phyloP scores from a whole-genome alignment of 1,284 basidiomycete genomes.

The Xerocomus amazonicus region DNA sequence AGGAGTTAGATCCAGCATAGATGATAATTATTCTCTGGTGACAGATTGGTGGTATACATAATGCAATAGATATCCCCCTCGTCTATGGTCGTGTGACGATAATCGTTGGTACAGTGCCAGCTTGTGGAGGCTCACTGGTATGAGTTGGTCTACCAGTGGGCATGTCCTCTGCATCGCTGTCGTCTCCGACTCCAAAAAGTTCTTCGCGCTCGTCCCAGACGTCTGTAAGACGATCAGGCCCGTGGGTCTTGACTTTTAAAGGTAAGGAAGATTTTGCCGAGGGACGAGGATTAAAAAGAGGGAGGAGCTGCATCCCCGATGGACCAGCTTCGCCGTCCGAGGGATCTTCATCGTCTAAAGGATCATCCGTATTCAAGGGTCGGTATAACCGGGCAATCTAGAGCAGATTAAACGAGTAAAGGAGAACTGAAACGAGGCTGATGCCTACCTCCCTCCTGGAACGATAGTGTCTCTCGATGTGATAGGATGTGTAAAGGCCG shows the following conservation, averaged over 20 bases:
- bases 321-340: constrained; percentile 39
- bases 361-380: constrained; percentile 53
- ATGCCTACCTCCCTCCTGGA: constrained; percentile 63
- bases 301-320: constrained; percentile 54
- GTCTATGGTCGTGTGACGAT: constrained; percentile 27
- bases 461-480: constrained; percentile 71
- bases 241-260: constrained; percentile 28
- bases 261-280: constrained; percentile 14
- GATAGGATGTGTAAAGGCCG: constrained; percentile 65
- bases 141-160: constrained; percentile 8
- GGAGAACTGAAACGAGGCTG: neutral
- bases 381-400: constrained; percentile 74
- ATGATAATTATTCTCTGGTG: constrained; percentile 7
- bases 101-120: constrained; percentile 24
- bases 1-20: constrained; percentile 17
- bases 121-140: constrained; percentile 1
- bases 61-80: constrained; percentile 20
- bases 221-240: constrained; percentile 44
- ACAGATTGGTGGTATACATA: constrained; percentile 29
- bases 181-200: constrained; percentile 66
- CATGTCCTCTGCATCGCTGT: constrained; percentile 21
- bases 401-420: neutral
- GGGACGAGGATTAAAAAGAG: constrained; percentile 38
- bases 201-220: constrained; percentile 80
- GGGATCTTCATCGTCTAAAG: constrained; percentile 55